Base-by-base conservation (phyloP, 371 early-diverging fungal species). In the Umbelopsis sp. region DNA sequence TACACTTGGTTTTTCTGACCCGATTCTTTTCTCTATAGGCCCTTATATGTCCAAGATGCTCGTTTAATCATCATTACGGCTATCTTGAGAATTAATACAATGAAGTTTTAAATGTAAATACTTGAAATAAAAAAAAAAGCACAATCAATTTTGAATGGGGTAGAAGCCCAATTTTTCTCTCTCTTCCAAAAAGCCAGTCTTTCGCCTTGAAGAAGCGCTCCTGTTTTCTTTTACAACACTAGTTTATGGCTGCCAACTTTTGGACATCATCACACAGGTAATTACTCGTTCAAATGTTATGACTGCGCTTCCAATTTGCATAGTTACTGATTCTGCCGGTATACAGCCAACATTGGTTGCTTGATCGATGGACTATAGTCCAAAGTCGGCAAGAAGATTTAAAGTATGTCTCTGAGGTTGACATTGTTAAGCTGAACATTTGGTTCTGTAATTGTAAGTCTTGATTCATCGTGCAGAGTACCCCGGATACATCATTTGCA, bases 21-120 rank as follows among this genome's bases (percentile, higher is more conserved):
- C n/a, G 12, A 52, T 41, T 3, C 50, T 25, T 46, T 41, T 66
- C 50, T 65, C 50, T 52, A 20, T 74, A 86, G 87, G 93, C n/a
- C 96, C 96, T 18, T 97, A 97, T 77, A 96, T 97, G 96, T 95
- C 95, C 62, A 97, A 97, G 83, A 89, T 86, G 88, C 83, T 97
- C 38, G 75, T 75, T 29, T 79, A 77, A 70, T 25, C 12, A 6
- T 46, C 37, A 25, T 45, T 64, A 44, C 18, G 9, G 44, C 41
- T 18, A 32, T 14, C 29, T 57, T 32, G 18, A 32, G 32, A 32
- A 25, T 35, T 6, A 29, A 41, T 41, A 41, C 41, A 7, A 41
- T 41, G 41, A 41, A 22, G 29, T 29, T 29, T 29, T 29, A 29
- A 29, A 41, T 41, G 41, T 41, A 41, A 7, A 41, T 41, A 41